phyloP scores from a whole-genome alignment of 1,284 basidiomycete species.

The Cryptococcus depauperatus region DNA sequence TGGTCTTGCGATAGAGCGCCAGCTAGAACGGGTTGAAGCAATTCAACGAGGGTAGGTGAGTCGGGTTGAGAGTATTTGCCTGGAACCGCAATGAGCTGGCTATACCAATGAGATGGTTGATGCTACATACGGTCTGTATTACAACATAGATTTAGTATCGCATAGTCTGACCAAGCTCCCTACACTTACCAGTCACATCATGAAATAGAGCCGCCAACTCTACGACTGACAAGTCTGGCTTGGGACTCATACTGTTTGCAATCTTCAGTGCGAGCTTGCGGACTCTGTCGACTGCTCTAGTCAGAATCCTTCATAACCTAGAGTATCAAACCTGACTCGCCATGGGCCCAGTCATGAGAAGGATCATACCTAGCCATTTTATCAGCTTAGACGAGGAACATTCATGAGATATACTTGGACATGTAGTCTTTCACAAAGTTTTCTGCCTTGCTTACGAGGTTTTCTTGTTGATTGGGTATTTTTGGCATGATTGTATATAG shows the following conservation, averaged over 20 bases:
- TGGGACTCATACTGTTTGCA: slow-evolving; percentile 49
- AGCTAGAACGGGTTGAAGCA: slow-evolving; percentile 25
- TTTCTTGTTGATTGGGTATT: not conserved
- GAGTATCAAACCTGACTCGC: slow-evolving; percentile 50
- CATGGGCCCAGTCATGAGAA: slow-evolving; percentile 81
- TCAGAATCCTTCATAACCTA: no score
- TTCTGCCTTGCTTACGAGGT: slow-evolving; percentile 55
- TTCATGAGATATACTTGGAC: slow-evolving; percentile 47
- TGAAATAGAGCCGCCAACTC: slow-evolving; percentile 81
- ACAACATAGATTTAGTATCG: not conserved
- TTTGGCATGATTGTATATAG: not conserved
- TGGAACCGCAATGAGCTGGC: slow-evolving; percentile 4
- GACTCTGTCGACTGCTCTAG: slow-evolving; percentile 63
- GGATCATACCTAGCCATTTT: slow-evolving; percentile 58
- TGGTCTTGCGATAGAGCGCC: slow-evolving; percentile 10
- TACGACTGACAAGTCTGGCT: slow-evolving; percentile 59
- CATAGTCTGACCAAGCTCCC: not conserved
- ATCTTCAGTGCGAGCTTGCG: slow-evolving; percentile 64
- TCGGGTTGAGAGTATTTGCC: slow-evolving; percentile 32
- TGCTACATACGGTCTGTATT: not conserved
- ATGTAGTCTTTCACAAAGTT: slow-evolving; percentile 65
- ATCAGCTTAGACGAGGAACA: not conserved
- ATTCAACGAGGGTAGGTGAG: slow-evolving; percentile 16
- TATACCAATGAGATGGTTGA: not conserved
- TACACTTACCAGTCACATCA: slow-evolving; percentile 51